Conservation (phyloP, 2,329 filamentous ascomycete species). For the Teratosphaeria viscida region DNA sequence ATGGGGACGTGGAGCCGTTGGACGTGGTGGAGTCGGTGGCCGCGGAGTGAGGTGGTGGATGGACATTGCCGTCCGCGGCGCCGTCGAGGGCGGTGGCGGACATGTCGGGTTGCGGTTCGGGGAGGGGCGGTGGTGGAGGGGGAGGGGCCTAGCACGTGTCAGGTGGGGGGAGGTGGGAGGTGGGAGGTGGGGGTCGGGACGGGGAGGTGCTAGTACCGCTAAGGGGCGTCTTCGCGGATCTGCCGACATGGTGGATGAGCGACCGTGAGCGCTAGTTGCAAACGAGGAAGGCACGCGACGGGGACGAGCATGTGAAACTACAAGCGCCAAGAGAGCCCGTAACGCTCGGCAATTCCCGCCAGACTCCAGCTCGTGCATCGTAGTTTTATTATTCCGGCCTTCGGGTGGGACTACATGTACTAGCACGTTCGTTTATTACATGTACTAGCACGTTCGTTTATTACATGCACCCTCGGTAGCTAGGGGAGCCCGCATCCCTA, state of each 20-base stretch:
- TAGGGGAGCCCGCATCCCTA: too few relatives aligned
- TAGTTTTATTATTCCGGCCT: too few relatives aligned
- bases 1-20: slow-evolving; percentile 34
- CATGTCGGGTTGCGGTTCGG: slow-evolving; percentile 26
- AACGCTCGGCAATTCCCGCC: not conserved
- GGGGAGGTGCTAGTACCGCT: not conserved
- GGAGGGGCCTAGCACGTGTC: slow-evolving; percentile 36
- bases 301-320: not conserved
- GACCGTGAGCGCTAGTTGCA: not conserved
- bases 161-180: slow-evolving; percentile 11
- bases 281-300: not conserved
- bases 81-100: slow-evolving; percentile 23
- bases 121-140: slow-evolving; percentile 38
- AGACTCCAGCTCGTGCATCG: too few relatives aligned
- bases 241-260: slow-evolving; percentile 7
- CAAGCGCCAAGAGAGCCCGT: not conserved
- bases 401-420: too few relatives aligned
- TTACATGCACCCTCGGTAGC: too few relatives aligned
- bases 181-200: not conserved
- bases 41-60: slow-evolving; percentile 7
- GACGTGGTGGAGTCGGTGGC: slow-evolving; percentile 6
- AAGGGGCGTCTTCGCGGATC: slow-evolving; percentile 1
- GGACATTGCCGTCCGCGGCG: slow-evolving; percentile 2
- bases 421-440: too few relatives aligned
- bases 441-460: too few relatives aligned